Base-by-base conservation (phyloP, 306 rosid species). In the Dalbergia cochinchinensis region DNA sequence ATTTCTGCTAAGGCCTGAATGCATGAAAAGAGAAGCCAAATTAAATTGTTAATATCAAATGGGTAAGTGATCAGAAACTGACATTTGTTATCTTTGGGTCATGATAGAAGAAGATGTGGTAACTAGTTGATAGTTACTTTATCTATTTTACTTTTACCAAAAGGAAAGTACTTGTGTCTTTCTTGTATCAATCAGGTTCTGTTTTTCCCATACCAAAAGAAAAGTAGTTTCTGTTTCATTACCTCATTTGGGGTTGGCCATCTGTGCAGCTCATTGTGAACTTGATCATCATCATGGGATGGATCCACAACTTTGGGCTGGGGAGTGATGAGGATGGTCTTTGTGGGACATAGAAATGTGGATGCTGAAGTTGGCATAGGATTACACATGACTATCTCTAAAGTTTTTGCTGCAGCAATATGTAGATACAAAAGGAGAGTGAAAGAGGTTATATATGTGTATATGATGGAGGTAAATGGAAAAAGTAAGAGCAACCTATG, bases 201-300 rank as follows among this genome's bases (percentile, higher is more conserved):
- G 41, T 37, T 37, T 37, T 37, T 37, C 41, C 41, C 41, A 37
- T 37, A 37, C 7, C 5, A 37, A 37, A 37, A 4, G 41, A 37
- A 37, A 37, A 37, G 41, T 37, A 37, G 41, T 37, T 6, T 37
- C 41, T 37, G 62, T 47, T 41, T 69, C 19, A 63, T 78, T 89
- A 96, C 99, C 98, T 96, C 97, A 50, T 85, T 87, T 69, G 74
- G 87, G 67, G 99, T 88, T 44, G 99, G 99, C 92, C 97, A 88
- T 85, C 90, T 73, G 54, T 76, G 93, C 63, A 92, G 89, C 18
- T 89, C 84, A 61, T 92, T 84, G 42, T 90, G 82, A 71, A 42
- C 73, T 16, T 66, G 80, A 78, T 53, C 77, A 67, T 73, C 66
- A 61, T 48, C 5, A 13, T 11, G 75, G 73, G 60, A 71, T 58